Conservation (phyloP, 306 rosid genomes). For the Boehmeria nivea region DNA sequence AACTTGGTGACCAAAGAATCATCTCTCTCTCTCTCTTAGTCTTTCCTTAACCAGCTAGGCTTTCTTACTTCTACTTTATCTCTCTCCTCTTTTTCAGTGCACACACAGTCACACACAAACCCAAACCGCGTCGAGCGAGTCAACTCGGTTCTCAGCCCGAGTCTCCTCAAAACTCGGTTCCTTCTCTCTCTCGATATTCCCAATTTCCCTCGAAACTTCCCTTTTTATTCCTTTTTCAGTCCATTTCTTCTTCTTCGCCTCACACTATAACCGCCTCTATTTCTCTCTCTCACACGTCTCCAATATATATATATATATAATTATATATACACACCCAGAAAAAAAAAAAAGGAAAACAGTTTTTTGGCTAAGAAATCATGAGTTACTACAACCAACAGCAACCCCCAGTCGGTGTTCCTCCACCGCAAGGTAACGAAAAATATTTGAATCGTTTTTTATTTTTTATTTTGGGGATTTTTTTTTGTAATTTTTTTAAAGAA, state of each 20-base stretch:
- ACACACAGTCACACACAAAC: too few relatives aligned
- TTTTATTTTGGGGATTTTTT: neutral
- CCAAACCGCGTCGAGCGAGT: neutral
- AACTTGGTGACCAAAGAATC: too few relatives aligned
- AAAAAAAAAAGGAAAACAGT: neutral
- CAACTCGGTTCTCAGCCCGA: neutral
- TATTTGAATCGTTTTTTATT: neutral
- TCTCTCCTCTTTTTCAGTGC: neutral
- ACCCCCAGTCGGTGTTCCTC: constrained; percentile 86
- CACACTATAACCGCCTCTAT: neutral
- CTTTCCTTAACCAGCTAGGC: neutral
- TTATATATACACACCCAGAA: too few relatives aligned
- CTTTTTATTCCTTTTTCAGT: neutral
- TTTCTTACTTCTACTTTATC: neutral
- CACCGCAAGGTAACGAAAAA: constrained; percentile 55
- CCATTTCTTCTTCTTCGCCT: too few relatives aligned
- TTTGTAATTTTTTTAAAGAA: neutral
- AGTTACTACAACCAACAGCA: constrained; percentile 80
- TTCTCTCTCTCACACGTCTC: too few relatives aligned
- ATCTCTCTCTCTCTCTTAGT: too few relatives aligned
- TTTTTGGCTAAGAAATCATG: constrained; percentile 25
- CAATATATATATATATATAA: too few relatives aligned
- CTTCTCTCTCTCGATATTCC: neutral
- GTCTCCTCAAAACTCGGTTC: neutral
- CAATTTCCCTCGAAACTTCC: neutral